phyloP scores from a whole-genome alignment of 2,329 filamentous ascomycete genomes.

The Xylaria sp. region DNA sequence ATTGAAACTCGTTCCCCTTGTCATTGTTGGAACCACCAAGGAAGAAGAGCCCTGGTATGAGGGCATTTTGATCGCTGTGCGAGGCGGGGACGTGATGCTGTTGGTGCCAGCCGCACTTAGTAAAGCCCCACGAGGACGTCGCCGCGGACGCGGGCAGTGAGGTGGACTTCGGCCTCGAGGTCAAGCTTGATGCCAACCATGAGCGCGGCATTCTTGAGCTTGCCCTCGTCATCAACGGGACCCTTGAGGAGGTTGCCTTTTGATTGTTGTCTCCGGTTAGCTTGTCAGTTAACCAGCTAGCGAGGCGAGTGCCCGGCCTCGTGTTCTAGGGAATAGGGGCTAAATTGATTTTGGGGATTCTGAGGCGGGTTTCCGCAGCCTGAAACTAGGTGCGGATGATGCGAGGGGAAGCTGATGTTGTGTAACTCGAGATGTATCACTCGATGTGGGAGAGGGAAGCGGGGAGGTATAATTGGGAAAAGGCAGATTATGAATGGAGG shows the following conservation, averaged over 20 bases:
- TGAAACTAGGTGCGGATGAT: not conserved
- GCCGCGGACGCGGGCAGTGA: conserved; percentile 68
- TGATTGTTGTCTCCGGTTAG: conserved; percentile 30
- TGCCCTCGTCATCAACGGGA: conserved; percentile 65
- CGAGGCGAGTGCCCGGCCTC: conserved; percentile 16
- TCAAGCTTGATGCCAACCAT: conserved; percentile 72
- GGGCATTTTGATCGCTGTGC: conserved; percentile 4
- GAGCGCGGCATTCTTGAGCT: conserved; percentile 66
- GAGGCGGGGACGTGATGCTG: conserved; percentile 28
- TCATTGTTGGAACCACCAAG: conserved; percentile 27
- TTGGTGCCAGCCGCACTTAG: conserved; percentile 46
- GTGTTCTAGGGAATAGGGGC: not conserved
- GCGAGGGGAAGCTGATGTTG: not conserved
- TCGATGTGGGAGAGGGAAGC: not conserved
- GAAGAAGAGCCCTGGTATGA: conserved; percentile 33
- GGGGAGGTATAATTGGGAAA: not conserved
- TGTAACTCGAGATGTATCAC: not conserved
- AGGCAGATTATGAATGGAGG: not conserved
- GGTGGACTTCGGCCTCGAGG: conserved; percentile 69
- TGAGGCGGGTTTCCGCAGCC: not conserved
- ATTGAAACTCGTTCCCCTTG: conserved; percentile 17
- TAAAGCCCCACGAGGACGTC: conserved; percentile 70
- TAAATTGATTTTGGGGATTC: not conserved
- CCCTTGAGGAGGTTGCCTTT: conserved; percentile 67
- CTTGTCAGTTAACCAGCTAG: conserved; percentile 26